A percentile compares a stretch with the other conserved stretches of the same genome.
phyloP scores from a whole-genome alignment of 768 basidiomycete genomes.

The Pisolithus albus region DNA sequence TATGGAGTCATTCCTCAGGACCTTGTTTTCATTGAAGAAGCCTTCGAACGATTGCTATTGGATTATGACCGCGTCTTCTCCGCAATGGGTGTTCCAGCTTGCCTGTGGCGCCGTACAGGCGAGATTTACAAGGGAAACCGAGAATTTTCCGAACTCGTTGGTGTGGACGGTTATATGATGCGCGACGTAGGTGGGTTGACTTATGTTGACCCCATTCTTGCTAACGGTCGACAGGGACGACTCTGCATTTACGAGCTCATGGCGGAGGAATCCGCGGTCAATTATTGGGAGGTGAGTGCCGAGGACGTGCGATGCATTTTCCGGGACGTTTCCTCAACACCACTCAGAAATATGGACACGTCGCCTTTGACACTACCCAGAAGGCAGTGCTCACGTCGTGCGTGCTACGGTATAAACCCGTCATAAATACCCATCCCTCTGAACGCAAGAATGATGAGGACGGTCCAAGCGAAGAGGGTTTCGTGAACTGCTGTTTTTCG shows the following conservation, averaged over 20 bases:
- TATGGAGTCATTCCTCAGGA: conserved; percentile 42
- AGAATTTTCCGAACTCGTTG: conserved; percentile 87
- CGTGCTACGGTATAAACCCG: conserved; percentile 74
- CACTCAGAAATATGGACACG: conserved; percentile 86
- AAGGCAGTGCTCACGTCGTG: conserved; percentile 92
- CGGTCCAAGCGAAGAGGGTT: conserved; percentile 54
- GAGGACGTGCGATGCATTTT: not conserved
- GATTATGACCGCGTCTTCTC: conserved; percentile 94
- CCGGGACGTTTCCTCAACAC: not conserved
- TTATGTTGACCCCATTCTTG: not conserved
- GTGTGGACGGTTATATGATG: conserved; percentile 81
- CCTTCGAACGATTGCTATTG: conserved; percentile 88
- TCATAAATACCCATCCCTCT: conserved; percentile 36
- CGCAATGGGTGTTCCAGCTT: conserved; percentile 96
- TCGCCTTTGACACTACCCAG: conserved; percentile 86
- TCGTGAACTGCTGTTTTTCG: conserved; percentile 86
- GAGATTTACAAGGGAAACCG: conserved; percentile 99
- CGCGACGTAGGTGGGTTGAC: conserved; percentile 56
- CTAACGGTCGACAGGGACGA: conserved; percentile 50
- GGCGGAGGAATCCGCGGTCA: conserved; percentile 94
- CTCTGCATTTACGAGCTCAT: conserved; percentile 97
- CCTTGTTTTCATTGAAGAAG: conserved; percentile 95
- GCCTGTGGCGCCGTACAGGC: conserved; percentile 92
- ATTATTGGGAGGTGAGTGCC: conserved; percentile 85
- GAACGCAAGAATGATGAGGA: conserved; percentile 25